phyloP scores from a whole-genome alignment of 2,329 filamentous ascomycete genomes.

The Onygenales sp. region DNA sequence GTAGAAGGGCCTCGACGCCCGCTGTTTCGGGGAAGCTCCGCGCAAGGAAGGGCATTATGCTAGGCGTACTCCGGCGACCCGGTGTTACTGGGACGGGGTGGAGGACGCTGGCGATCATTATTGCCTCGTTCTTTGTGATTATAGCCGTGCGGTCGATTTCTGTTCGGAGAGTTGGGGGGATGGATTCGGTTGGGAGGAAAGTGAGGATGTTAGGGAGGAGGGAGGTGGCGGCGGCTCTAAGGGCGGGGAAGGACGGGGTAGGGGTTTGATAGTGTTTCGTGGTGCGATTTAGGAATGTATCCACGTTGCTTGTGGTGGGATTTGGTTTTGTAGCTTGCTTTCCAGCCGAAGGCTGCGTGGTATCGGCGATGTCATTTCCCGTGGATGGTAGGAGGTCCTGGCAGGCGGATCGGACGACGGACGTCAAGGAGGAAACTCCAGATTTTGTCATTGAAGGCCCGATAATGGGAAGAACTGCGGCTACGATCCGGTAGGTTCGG shows the following conservation, averaged over 20 bases:
- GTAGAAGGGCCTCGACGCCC: slow-evolving; percentile 60
- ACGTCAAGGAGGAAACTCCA: slow-evolving; percentile 52
- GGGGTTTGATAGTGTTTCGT: slow-evolving; percentile 13
- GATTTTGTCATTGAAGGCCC: slow-evolving; percentile 60
- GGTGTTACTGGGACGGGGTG: slow-evolving; percentile 61
- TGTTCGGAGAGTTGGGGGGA: slow-evolving; percentile 62
- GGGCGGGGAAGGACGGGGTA: slow-evolving; percentile 23
- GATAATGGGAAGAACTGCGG: slow-evolving; percentile 48
- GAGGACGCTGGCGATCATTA: slow-evolving; percentile 72
- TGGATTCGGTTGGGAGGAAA: slow-evolving; percentile 53
- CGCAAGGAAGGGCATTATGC: slow-evolving; percentile 70
- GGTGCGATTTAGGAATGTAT: slow-evolving; percentile 55
- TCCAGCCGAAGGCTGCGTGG: slow-evolving; percentile 23
- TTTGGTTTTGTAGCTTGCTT: slow-evolving; percentile 31
- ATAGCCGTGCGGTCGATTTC: slow-evolving; percentile 76
- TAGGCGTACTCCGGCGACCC: slow-evolving; percentile 54
- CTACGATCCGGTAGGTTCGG: slow-evolving; percentile 51
- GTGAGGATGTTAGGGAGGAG: slow-evolving; percentile 57
- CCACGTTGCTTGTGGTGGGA: slow-evolving; percentile 49
- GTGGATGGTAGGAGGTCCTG: slow-evolving; percentile 55
- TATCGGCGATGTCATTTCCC: slow-evolving; percentile 15
- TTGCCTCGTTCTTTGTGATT: slow-evolving; percentile 55
- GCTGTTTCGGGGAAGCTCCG: slow-evolving; percentile 54
- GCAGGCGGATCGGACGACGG: slow-evolving; percentile 60
- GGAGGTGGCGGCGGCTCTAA: slow-evolving; percentile 47